Conservation (phyloP, 2,329 filamentous ascomycete species). For the Diplodia scrobiculata region DNA sequence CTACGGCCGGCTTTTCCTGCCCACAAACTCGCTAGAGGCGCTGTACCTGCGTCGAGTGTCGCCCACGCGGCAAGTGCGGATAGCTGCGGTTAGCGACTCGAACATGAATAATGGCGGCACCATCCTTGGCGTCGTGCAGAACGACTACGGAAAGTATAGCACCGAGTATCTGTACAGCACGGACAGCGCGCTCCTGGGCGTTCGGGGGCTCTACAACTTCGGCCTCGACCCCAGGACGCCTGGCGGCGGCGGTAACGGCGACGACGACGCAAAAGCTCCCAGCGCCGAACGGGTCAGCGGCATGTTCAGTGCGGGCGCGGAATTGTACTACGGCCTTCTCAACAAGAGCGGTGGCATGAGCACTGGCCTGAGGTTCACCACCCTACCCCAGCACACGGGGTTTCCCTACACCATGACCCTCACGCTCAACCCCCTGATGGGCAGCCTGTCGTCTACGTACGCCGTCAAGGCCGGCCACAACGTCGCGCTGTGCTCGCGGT, state of each 20-base stretch:
- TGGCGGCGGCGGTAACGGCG: conserved; percentile 30
- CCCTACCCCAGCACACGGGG: conserved; percentile 74
- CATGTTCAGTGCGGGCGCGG: conserved; percentile 85
- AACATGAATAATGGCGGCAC: conserved; percentile 74
- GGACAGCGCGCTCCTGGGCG: conserved; percentile 83
- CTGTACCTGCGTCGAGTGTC: conserved; percentile 78
- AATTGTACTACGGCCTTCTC: conserved; percentile 91
- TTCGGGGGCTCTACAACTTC: conserved; percentile 93
- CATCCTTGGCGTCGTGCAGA: conserved; percentile 71
- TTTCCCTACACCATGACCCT: conserved; percentile 92
- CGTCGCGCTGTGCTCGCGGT: conserved; percentile 82
- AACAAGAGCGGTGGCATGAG: conserved; percentile 94
- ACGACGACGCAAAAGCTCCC: conserved; percentile 32
- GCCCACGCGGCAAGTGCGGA: conserved; percentile 74
- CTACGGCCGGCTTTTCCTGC: conserved; percentile 79
- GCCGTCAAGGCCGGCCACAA: conserved; percentile 82
- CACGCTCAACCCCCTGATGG: conserved; percentile 92
- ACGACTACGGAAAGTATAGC: conserved; percentile 83
- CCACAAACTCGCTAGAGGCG: conserved; percentile 82
- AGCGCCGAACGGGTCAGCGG: conserved; percentile 67
- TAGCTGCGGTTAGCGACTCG: conserved; percentile 76
- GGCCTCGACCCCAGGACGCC: conserved; percentile 64
- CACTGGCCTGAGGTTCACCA: conserved; percentile 84
- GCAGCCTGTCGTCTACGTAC: conserved; percentile 87
- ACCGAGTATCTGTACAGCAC: conserved; percentile 90